Evolutionary conservation across 495 filamentous ascomycete species (phyloP), one percentile per base, ranked within the genome.

Genomic region (Talaromyces proteolyticus): DNA sequence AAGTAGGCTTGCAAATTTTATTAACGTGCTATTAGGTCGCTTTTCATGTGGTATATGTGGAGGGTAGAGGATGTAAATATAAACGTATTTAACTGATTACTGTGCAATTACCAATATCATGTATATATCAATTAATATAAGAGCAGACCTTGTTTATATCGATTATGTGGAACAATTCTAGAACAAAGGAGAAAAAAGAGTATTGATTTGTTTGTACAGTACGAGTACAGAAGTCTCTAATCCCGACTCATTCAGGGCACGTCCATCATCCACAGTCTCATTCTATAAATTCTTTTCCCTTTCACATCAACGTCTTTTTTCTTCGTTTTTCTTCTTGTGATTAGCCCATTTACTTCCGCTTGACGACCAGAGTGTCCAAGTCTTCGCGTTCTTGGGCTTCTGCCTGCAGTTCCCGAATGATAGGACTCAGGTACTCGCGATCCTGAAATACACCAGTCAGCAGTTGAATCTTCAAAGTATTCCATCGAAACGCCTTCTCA

Each of bases 1-100:
- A 42, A 23, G 18, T 12, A n/a, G n/a, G n/a, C n/a, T n/a, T n/a
- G n/a, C n/a, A n/a, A n/a, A n/a, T n/a, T n/a, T n/a, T n/a, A n/a
- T n/a, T n/a, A n/a, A n/a, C n/a, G n/a, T n/a, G n/a, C 16, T 45
- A 42, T 11, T 49, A 85, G 85, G 61, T 85, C 76, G 57, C 62
- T 89, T 16, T 89, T 86, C 47, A 87, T 87, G 85, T 94, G 88
- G 88, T 91, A 91, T 65, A 92, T 94, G 88, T 96, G 91, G 91
- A 73, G 82, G 44, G 78, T 91, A 14, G 85, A 87, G 58, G 79
- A 86, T 55, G 87, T 89, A 3, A 82, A 93, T 67, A 62, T 91
- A 7, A 78, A 78, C 42, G 80, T 82, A 34, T 65, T 89, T 67
- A 77, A 79, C 53, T 41, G 18, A 20, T 17, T 41, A 41, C 43